Evolutionary conservation across 768 basidiomycete genomes (phyloP), one percentile per base, ranked within the genome.

Genomic region (Neoboletus magnificus): DNA sequence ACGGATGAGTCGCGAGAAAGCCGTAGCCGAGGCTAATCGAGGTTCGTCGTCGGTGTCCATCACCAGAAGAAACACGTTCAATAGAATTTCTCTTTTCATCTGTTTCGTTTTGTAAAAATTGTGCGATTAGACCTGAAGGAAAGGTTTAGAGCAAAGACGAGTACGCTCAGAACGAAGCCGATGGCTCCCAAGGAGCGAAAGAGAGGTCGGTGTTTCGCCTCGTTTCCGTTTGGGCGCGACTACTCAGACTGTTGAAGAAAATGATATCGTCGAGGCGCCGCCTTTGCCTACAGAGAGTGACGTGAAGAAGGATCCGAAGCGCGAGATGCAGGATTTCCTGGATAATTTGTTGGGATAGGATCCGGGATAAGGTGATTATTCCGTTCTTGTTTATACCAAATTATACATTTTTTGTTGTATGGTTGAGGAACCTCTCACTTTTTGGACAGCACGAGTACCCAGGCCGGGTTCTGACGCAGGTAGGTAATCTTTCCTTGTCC

Each of bases 11-110:
- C 78, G 80, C 22, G 89, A 90, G 58, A 92, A 91, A 63, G 79
- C 80, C 2, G 78, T 80, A 6, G 89, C 89, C 0, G 89, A 91
- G 55, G 90, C 91, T 13, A 80, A 80, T 23, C 76, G 88, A 78
- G 91, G 91, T 89, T 50, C 42, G 75, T 63, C 27, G 33, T 35
- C 46, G 15, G 13, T 37, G 41, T 33, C 23, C 37, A 13, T 39
- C 15, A 15, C 3, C 8, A 22, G 25, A 22, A 13, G 11, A 9
- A 30, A 25, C 13, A 36, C 9, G 10, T 20, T n/a, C 9, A 18
- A 22, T 29, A 27, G 10, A 40, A 49, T 50, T 15, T 41, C 18
- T 2, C n/a, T 41, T 48, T 20, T 8, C 32, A 9, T 37, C 18
- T 8, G 10, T 3, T 46, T 18, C 35, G 1, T 20, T 41, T 27